Base-by-base conservation (phyloP, 179 eudicot species). In the Nepenthes alata region DNA sequence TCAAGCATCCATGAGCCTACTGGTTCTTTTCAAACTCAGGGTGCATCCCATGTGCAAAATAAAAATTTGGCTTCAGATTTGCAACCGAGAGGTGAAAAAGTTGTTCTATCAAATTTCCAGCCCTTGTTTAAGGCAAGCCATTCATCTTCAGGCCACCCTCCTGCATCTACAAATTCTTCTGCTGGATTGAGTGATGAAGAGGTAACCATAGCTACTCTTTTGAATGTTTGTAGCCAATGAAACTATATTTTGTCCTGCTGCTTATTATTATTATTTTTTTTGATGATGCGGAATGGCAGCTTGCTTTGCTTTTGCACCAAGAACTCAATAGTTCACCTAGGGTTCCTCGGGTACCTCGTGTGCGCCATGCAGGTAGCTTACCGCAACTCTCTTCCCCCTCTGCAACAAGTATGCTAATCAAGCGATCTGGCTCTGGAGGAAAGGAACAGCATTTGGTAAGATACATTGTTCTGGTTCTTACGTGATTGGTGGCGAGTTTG, bases 291-390 rank as follows among this genome's bases (percentile, higher is more conserved):
- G 39, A 49, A n/a, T 64, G 80, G 78, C 87, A 94, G 99, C 94
- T 87, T 82, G 99, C 99, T 73, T 78, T 90, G 72, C 79, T 90
- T 61, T 70, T 94, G 68, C 99, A 94, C 72, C 96, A 90, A 75
- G 89, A 94, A 75, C 89, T 94, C 6, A 94, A 94, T 75, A 94
- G 99, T 74, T 94, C 99, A 67, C 97, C 95, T 41, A 79, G 99
- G 78, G 96, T 90, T 79, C 94, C 96, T 61, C 81, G 99, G 60
- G 95, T 90, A 47, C 91, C 99, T 67, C 97, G 99, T 56, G 83
- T 87, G 69, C 97, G 94, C 53, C 81, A 87, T 67, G 80, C 82
- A 57, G 96, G 97, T 57, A 81, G 85, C 74, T 75, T 87, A 68
- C 94, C 97, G 70, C 98, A 87, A 71, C 60, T 83, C 61, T 75